Evolutionary conservation across 2,329 filamentous ascomycete species (phyloP).

Genomic region (Stromatinia cepivora): DNA sequence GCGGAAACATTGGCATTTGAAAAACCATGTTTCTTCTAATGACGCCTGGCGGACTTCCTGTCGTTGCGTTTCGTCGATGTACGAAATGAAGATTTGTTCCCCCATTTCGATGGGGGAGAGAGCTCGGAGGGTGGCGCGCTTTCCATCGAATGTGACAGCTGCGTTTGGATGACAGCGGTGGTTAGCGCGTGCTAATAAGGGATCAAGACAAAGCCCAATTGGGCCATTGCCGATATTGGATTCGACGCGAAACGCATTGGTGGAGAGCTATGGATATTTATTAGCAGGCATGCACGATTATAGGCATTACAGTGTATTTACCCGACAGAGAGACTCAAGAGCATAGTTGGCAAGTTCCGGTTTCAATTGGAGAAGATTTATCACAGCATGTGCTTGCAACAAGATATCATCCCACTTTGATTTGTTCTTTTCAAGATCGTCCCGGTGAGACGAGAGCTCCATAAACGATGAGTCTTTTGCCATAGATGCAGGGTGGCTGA

Average conservation of each 20-base stretch:
- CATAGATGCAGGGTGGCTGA: slow-evolving; percentile 35
- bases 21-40: slow-evolving; percentile 20
- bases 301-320: slow-evolving; percentile 37
- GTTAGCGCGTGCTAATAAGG: slow-evolving; percentile 54
- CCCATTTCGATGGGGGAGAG: slow-evolving; percentile 50
- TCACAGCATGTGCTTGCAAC: slow-evolving; percentile 52
- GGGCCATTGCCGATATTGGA: slow-evolving; percentile 54
- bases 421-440: slow-evolving; percentile 42
- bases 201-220: slow-evolving; percentile 57
- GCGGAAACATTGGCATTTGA: slow-evolving; percentile 15
- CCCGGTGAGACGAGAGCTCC: slow-evolving; percentile 50
- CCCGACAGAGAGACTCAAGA: slow-evolving; percentile 55
- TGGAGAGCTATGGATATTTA: slow-evolving; percentile 50
- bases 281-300: slow-evolving; percentile 9
- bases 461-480: slow-evolving; percentile 38
- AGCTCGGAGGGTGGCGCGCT: slow-evolving; percentile 53
- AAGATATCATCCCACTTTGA: slow-evolving; percentile 47
- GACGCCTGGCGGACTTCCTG: slow-evolving; percentile 21
- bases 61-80: slow-evolving; percentile 51
- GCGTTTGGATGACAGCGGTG: slow-evolving; percentile 64
- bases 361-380: slow-evolving; percentile 42
- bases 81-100: slow-evolving; percentile 62
- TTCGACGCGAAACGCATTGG: slow-evolving; percentile 60
- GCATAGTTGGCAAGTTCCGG: slow-evolving; percentile 42
- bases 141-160: slow-evolving; percentile 55